These are phyloP conservation scores for Fistulinella cinereoalba DNA, from an alignment of 1,284 basidiomycete species.

Conservation along the genomic window DNA sequence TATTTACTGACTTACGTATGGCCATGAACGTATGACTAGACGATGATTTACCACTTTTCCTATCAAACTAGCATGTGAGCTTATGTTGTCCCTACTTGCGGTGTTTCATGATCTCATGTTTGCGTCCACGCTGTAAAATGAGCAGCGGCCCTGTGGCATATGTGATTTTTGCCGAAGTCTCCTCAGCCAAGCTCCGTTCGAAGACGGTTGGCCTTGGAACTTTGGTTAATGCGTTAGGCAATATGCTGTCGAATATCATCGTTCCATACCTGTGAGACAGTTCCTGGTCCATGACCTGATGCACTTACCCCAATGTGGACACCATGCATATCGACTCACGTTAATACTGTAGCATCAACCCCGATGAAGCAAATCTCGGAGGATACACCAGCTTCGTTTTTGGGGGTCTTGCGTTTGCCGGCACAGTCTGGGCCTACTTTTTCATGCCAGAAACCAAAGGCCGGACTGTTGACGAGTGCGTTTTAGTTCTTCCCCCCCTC, in stretches of 20 bases:
- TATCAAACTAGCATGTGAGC: slow-evolving; percentile 25
- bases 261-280: slow-evolving; percentile 32
- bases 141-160: slow-evolving; percentile 28
- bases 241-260: slow-evolving; percentile 23
- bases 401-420: slow-evolving; percentile 23
- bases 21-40: slow-evolving; percentile 19
- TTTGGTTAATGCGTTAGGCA: slow-evolving; percentile 23
- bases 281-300: not conserved
- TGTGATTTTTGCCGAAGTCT: slow-evolving; percentile 31
- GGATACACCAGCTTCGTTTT: slow-evolving; percentile 33
- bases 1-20: too few species aligned
- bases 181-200: slow-evolving; percentile 32
- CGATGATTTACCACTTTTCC: slow-evolving; percentile 29
- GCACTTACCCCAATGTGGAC: too few species aligned
- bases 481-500: too few species aligned
- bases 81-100: too few species aligned
- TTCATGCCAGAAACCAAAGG: slow-evolving; percentile 31
- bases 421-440: slow-evolving; percentile 23
- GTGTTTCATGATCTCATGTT: too few species aligned
- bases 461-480: slow-evolving; percentile 31
- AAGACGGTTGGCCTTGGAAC: slow-evolving; percentile 31
- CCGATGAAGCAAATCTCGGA: slow-evolving; percentile 26
- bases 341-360: slow-evolving; percentile 24
- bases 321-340: too few species aligned
- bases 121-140: slow-evolving; percentile 1